These are phyloP conservation scores for Talaromyces proteolyticus DNA, from an alignment of 495 filamentous ascomycete species.

Conservation along the genomic window DNA sequence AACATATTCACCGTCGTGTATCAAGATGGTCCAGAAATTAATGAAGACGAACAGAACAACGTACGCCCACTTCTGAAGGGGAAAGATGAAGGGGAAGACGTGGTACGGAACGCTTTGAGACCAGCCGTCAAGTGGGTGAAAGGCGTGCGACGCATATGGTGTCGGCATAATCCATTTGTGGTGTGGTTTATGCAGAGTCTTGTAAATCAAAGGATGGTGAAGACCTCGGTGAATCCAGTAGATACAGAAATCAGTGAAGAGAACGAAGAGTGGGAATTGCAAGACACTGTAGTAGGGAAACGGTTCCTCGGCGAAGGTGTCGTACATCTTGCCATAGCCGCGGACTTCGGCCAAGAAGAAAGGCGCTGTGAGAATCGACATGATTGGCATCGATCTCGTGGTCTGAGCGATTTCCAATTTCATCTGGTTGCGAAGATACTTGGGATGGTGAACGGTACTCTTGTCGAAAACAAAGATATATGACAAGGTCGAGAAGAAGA, in stretches of 20 bases:
- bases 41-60: conserved; percentile 84
- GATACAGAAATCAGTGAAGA: conserved; percentile 90
- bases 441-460: conserved; percentile 80
- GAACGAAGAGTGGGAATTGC: conserved; percentile 88
- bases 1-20: conserved; percentile 95
- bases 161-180: conserved; percentile 99
- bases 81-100: conserved; percentile 89
- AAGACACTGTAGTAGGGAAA: conserved; percentile 70
- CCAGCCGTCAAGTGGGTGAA: conserved; percentile 93
- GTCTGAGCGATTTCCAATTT: conserved; percentile 80
- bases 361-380: conserved; percentile 79
- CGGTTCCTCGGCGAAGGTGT: conserved; percentile 63
- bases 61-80: conserved; percentile 86
- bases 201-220: conserved; percentile 81
- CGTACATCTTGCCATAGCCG: conserved; percentile 85
- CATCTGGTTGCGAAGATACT: conserved; percentile 93
- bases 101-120: conserved; percentile 92
- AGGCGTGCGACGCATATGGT: conserved; percentile 85
- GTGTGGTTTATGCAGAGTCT: conserved; percentile 88
- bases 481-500: conserved; percentile 73
- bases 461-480: conserved; percentile 96
- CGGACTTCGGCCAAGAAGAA: conserved; percentile 79
- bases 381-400: conserved; percentile 66
- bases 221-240: conserved; percentile 93
- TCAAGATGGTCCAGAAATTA: conserved; percentile 96